Conservation (phyloP, 305 asterid species). For the Solanum chacoense region DNA sequence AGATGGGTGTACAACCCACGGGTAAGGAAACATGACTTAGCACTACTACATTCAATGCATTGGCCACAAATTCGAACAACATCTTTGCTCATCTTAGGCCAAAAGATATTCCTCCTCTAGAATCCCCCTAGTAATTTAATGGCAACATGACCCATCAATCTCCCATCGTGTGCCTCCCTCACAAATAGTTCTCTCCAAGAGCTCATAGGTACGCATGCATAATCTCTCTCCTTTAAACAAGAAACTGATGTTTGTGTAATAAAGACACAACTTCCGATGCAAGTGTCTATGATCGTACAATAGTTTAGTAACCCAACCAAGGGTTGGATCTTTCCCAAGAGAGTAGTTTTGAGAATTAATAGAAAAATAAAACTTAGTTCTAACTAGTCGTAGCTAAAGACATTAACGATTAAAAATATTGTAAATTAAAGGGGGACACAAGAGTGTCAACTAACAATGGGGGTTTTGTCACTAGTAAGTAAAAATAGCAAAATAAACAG, state of each 20-base stretch:
- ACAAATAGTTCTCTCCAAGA: not conserved
- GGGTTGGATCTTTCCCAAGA: too few relatives aligned
- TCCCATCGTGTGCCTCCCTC: not conserved
- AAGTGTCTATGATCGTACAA: too few relatives aligned
- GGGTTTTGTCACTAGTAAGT: too few relatives aligned
- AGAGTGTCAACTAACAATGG: too few relatives aligned
- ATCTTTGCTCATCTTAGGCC: not conserved
- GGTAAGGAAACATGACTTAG: not conserved
- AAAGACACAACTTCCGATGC: too few relatives aligned
- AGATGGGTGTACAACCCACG: not conserved
- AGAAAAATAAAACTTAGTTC: too few relatives aligned
- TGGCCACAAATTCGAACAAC: not conserved
- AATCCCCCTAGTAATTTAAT: not conserved
- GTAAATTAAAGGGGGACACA: too few relatives aligned
- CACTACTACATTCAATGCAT: not conserved
- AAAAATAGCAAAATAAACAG: too few relatives aligned
- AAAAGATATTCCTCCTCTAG: not conserved
- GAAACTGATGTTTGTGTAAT: not conserved
- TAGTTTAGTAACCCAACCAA: too few relatives aligned
- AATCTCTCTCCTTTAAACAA: not conserved
- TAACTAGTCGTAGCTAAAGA: too few relatives aligned
- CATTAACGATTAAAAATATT: too few relatives aligned
- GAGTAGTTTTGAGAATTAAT: too few relatives aligned
- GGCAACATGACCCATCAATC: not conserved
- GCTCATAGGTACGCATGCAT: not conserved